Base-by-base conservation (phyloP, 1,284 basidiomycete species). In the Hymenochaete sp. region DNA sequence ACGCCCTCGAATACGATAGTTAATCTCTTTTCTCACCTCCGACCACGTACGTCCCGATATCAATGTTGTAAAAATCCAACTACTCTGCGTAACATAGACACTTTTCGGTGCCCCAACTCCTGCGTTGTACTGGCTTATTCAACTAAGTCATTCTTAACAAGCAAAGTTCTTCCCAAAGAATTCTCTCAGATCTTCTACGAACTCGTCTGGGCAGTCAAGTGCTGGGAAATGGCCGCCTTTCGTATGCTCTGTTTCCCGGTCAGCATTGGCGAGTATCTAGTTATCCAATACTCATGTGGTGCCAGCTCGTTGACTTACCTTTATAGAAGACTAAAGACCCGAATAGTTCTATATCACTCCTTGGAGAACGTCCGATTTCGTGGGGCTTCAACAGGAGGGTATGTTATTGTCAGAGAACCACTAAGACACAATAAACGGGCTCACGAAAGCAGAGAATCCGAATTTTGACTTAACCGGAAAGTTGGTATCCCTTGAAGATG, bases 261-360 rank as follows among this genome's bases (percentile, higher is more conserved):
- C 25, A 28, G 4, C 8, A 46, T 19, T 24, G 21, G 14, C 28
- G 21, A 2, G 13, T 27, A 11, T 21, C 21, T 28, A 41, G 4
- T 3, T 13, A 31, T 7, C 4, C n/a, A 45, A 37, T 4, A 2
- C 22, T 16, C 1, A 8, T 2, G 9, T 4, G n/a, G 31, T 10
- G 28, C 16, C 21, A 29, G 10, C 50, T 52, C 32, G 46, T 51
- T 25, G 47, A 42, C 38, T 33, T 21, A 50, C 49, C 49, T 39
- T 56, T 56, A 44, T 55, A 56, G 31, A 51, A 52, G 2, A 56
- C 51, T 47, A 39, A 37, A 2, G 43, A 42, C 0, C 48, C 53
- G 22, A 45, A 25, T 18, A 45, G 45, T 16, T 26, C 27, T 18
- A 55, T 51, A 14, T 45, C 44, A 8, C 40, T 33, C 8, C 46